Percentiles rank a stretch among this genome's conserved stretches.
These are phyloP conservation scores for Raphanus raphanistrum DNA, from an alignment of 345 rosid species.

Conservation along the genomic window DNA sequence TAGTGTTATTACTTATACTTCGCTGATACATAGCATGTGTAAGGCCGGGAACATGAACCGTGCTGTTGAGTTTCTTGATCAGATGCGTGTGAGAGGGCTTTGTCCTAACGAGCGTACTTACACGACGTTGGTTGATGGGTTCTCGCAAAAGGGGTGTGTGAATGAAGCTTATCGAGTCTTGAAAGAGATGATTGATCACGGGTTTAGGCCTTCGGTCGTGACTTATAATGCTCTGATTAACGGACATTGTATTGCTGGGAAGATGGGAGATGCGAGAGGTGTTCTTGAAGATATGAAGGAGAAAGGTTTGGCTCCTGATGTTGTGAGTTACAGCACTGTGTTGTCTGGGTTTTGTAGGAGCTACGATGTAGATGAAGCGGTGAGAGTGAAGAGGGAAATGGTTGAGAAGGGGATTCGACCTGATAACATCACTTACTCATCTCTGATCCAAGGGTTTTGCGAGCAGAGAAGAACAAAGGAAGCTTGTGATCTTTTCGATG, in stretches of 20 bases:
- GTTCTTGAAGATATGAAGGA: constrained; percentile 55
- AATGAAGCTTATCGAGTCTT: constrained; percentile 61
- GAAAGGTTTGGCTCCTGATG: constrained; percentile 68
- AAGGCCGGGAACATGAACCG: constrained; percentile 76
- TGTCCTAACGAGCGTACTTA: constrained; percentile 72
- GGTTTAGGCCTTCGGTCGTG: constrained; percentile 74
- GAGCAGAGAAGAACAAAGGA: constrained; percentile 63
- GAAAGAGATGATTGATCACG: constrained; percentile 59
- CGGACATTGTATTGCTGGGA: constrained; percentile 69
- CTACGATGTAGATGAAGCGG: constrained; percentile 62
- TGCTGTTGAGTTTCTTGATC: constrained; percentile 75
- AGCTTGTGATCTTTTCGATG: constrained; percentile 70
- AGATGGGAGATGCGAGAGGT: constrained; percentile 59
- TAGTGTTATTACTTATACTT: constrained; percentile 78
- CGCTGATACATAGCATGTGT: constrained; percentile 80
- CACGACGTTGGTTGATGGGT: constrained; percentile 82
- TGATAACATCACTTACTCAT: constrained; percentile 70
- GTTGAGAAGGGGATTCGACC: constrained; percentile 56
- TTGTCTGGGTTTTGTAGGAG: constrained; percentile 68
- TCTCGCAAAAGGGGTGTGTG: constrained; percentile 65
- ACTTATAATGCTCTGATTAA: constrained; percentile 80
- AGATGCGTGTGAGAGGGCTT: constrained; percentile 82
- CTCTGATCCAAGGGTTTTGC: constrained; percentile 76
- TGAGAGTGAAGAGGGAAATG: constrained; percentile 64
- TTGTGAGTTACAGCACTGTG: constrained; percentile 80